phyloP scores from a whole-genome alignment of 176 grass and related monocot genomes.

The Avena insularis region DNA sequence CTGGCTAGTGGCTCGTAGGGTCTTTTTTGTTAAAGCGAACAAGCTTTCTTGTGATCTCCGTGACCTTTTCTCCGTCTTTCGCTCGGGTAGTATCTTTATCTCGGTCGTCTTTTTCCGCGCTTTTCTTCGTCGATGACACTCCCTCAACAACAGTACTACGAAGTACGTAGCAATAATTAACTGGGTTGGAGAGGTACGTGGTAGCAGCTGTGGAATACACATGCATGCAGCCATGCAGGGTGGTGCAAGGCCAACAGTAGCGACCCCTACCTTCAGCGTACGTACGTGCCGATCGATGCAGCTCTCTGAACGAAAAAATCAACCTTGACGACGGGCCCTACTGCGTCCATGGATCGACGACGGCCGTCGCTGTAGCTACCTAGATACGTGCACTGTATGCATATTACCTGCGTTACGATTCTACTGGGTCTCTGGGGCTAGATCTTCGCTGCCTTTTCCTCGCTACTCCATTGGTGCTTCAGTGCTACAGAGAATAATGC shows the following conservation, averaged over 20 bases:
- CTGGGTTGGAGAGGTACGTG: not conserved
- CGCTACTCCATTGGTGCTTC: not conserved
- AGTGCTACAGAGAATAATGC: not conserved
- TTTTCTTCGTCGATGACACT: not conserved
- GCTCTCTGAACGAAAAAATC: not conserved
- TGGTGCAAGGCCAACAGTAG: too few relatives aligned
- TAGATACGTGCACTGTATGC: too few relatives aligned
- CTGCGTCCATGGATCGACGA: not conserved
- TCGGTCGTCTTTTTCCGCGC: constrained; percentile 14
- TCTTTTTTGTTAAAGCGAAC: not conserved
- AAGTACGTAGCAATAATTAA: not conserved
- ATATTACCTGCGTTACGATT: too few relatives aligned
- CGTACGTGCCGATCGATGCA: not conserved
- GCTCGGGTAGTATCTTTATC: not conserved
- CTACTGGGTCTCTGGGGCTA: not conserved
- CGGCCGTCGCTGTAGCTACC: too few relatives aligned
- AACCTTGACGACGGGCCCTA: not conserved
- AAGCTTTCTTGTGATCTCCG: constrained; percentile 45
- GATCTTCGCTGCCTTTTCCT: not conserved
- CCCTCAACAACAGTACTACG: not conserved
- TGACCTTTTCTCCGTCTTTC: not conserved
- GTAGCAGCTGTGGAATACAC: not conserved
- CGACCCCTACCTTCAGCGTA: not conserved
- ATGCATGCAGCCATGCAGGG: too few relatives aligned
- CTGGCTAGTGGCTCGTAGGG: not conserved